These are phyloP conservation scores for Lichtheimia ramosa DNA, from an alignment of 371 early-diverging fungal species.

Conservation along the genomic window DNA sequence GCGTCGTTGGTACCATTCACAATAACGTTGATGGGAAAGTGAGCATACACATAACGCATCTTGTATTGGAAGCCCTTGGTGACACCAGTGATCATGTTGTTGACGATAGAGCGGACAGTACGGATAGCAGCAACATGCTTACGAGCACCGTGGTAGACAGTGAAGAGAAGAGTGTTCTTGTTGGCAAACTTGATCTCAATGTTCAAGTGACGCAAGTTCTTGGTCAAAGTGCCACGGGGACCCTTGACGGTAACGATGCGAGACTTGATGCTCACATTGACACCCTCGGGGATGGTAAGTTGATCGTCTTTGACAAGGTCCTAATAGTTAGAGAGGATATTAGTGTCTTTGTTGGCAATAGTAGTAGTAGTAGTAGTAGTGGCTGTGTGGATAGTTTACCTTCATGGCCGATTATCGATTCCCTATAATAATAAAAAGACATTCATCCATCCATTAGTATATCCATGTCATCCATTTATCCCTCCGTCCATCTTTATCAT, in stretches of 20 bases:
- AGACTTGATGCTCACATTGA: conserved; percentile 76
- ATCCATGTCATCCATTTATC: conserved; percentile 2
- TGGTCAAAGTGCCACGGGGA: conserved; percentile 88
- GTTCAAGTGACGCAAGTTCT: conserved; percentile 95
- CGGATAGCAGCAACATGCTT: conserved; percentile 99
- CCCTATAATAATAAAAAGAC: not conserved
- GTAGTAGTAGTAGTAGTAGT: not conserved
- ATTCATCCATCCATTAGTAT: conserved; percentile 1
- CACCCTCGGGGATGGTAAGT: conserved; percentile 79
- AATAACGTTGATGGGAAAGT: conserved; percentile 99
- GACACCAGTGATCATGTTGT: conserved; percentile 42
- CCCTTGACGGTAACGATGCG: conserved; percentile 79
- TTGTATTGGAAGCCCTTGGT: conserved; percentile 96
- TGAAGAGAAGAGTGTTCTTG: conserved; percentile 73
- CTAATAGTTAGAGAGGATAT: conserved; percentile 20
- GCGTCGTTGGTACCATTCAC: conserved; percentile 80
- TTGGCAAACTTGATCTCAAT: conserved; percentile 81
- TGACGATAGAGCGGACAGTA: conserved; percentile 87
- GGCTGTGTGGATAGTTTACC: not conserved
- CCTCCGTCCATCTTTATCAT: not conserved
- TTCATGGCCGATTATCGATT: conserved; percentile 9
- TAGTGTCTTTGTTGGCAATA: not conserved
- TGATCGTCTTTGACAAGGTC: conserved; percentile 85
- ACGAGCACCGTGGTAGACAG: conserved; percentile 97
- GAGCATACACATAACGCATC: conserved; percentile 99